Evolutionary conservation across 306 rosid genomes (phyloP), one percentile per base, ranked within the genome.

Genomic region (Macrotyloma uniflorum): DNA sequence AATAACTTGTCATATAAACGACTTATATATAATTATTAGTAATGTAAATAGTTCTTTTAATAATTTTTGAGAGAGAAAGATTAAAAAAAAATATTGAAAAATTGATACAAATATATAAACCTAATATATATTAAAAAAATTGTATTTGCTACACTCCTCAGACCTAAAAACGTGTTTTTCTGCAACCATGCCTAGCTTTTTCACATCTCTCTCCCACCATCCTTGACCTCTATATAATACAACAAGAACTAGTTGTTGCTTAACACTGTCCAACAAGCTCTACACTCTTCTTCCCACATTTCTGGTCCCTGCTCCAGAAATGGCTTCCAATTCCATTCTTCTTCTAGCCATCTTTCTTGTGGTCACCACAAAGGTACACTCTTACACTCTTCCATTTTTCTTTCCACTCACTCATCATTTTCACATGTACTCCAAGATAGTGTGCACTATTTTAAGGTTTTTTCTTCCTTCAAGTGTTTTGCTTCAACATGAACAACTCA

Each of bases 261-360:
- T 30, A 74, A 45, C 81, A 70, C 67, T 38, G 10, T 5, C 76
- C 38, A 20, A 24, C 72, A 33, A 14, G 11, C 13, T 43, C 42
- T 67, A 45, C 0, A n/a, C 75, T 72, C 74, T 33, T 77, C 64
- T 54, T 55, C 32, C 77, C n/a, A 22, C 45, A 8, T 23, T 68
- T 71, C 72, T 26, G 49, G 23, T 26, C 50, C 64, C 57, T 76
- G 0, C 54, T 54, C 26, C 18, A 36, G 13, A 26, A 26, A 89
- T 92, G 97, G 84, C 87, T 87, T 74, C 33, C 85, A 88, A 81
- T 75, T 67, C 83, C 61, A 65, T 90, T 70, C 59, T 87, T 68
- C 78, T 92, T 63, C 72, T 87, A 26, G 43, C 61, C 59, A 69
- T 83, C 67, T 9, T 82, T 79, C 89, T 92, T 24, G 43, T 81